Evolutionary conservation across 2,329 filamentous ascomycete species (phyloP).

Genomic region (Elsinoe australis): DNA sequence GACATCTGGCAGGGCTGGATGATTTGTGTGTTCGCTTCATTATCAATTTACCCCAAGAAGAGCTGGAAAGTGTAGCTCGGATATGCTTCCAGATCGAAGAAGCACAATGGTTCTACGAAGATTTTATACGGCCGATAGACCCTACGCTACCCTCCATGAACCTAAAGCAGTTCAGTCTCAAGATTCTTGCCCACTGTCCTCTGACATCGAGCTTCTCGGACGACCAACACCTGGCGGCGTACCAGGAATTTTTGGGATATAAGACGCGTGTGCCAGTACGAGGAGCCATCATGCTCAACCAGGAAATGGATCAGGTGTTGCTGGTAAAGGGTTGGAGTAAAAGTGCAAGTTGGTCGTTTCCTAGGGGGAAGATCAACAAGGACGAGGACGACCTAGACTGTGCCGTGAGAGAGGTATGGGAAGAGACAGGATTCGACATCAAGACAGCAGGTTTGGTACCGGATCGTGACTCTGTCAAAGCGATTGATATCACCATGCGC

Average conservation of each 20-base stretch:
- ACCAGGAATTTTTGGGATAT: constrained; percentile 86
- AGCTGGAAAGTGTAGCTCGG: constrained; percentile 79
- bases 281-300: constrained; percentile 86
- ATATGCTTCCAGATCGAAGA: constrained; percentile 99
- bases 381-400: constrained; percentile 91
- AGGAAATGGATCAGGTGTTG: constrained; percentile 87
- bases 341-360: constrained; percentile 91
- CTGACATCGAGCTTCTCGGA: constrained; percentile 73
- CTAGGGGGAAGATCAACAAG: constrained; percentile 95
- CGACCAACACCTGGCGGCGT: constrained; percentile 71
- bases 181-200: constrained; percentile 91
- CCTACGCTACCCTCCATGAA: constrained; percentile 76
- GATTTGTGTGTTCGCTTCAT: constrained; percentile 97
- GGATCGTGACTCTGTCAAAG: constrained; percentile 61
- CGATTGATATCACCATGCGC: constrained; percentile 80
- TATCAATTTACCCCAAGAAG: constrained; percentile 88
- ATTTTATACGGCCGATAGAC: constrained; percentile 90
- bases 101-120: constrained; percentile 99
- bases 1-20: constrained; percentile 65
- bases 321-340: constrained; percentile 99
- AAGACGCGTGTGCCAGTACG: constrained; percentile 91
- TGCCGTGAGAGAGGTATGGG: constrained; percentile 86
- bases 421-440: constrained; percentile 90
- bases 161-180: constrained; percentile 75
- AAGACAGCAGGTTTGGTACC: constrained; percentile 67